phyloP scores from a whole-genome alignment of 768 basidiomycete genomes.

The Termitomyces sp. region DNA sequence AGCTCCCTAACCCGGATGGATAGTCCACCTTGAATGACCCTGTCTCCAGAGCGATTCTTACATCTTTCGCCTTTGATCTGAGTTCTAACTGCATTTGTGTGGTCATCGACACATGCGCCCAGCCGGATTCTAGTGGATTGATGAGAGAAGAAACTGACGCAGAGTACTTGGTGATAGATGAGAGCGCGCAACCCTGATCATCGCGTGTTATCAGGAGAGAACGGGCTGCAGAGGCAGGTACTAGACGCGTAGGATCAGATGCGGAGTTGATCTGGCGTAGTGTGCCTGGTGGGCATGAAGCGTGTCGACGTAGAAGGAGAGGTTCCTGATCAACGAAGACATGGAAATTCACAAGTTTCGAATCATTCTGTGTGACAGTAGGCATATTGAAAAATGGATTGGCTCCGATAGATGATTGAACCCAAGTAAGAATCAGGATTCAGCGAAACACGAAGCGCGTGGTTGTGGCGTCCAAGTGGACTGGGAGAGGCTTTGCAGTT shows the following conservation, averaged over 20 bases:
- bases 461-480: neutral
- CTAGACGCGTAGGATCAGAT: neutral
- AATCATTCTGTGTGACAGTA: neutral
- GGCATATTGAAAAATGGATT: neutral
- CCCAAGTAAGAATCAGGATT: neutral
- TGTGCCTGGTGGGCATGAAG: constrained; percentile 3
- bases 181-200: neutral
- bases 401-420: neutral
- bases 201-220: neutral
- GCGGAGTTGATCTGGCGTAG: neutral
- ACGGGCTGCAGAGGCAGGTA: neutral
- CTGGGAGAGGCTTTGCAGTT: neutral
- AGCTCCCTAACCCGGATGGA: neutral
- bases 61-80: constrained; percentile 1
- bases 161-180: neutral
- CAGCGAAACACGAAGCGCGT: neutral
- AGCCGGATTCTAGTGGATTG: neutral
- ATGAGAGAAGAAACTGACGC: neutral
- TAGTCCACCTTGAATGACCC: neutral
- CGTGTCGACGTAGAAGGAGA: neutral
- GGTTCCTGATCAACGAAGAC: neutral
- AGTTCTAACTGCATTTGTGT: neutral
- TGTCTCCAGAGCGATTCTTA: neutral
- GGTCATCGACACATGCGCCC: neutral
- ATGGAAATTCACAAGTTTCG: neutral